phyloP scores from a whole-genome alignment of 352 stramenopile species.

The Hyaloperonospora brassicae region DNA sequence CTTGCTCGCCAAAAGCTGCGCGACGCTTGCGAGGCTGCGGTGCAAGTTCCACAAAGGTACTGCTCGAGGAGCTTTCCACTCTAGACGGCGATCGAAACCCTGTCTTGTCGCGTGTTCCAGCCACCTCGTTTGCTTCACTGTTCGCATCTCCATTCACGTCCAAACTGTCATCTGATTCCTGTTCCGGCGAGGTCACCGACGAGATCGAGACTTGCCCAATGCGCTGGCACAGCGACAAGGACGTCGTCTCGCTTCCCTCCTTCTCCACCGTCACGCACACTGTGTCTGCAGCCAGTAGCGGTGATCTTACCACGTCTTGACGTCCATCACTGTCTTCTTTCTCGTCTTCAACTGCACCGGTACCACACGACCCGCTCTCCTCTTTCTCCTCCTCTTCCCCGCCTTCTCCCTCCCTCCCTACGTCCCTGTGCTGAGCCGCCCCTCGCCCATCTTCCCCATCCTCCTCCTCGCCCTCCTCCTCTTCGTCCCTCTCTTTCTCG shows the following conservation, averaged over 20 bases:
- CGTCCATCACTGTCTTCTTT: not conserved
- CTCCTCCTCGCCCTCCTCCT: conserved; percentile 1
- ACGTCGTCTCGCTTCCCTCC: conserved; percentile 35
- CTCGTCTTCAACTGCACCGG: not conserved
- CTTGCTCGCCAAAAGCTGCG: conserved; percentile 17
- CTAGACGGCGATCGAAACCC: conserved; percentile 14
- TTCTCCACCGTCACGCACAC: conserved; percentile 16
- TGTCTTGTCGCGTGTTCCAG: conserved; percentile 11
- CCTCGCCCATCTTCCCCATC: not conserved
- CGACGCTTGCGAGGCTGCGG: conserved; percentile 31
- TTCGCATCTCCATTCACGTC: conserved; percentile 15
- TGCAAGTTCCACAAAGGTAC: conserved; percentile 21
- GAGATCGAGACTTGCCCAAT: conserved; percentile 80
- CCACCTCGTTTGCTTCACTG: conserved; percentile 15
- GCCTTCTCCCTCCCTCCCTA: not conserved
- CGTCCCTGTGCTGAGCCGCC: not conserved
- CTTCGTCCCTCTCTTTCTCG: conserved; percentile 1
- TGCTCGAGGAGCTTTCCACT: conserved; percentile 18
- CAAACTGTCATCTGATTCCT: conserved; percentile 1
- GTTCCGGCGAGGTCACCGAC: conserved; percentile 15
- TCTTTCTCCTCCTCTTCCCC: not conserved
- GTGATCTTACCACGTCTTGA: conserved; percentile 2
- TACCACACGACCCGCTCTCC: not conserved
- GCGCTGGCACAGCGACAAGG: conserved; percentile 59
- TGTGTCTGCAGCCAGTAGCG: conserved; percentile 15